Evolutionary conservation across 2,329 filamentous ascomycete species (phyloP), one percentile per base, ranked within the genome.

Genomic region (Laburnicola sp.): DNA sequence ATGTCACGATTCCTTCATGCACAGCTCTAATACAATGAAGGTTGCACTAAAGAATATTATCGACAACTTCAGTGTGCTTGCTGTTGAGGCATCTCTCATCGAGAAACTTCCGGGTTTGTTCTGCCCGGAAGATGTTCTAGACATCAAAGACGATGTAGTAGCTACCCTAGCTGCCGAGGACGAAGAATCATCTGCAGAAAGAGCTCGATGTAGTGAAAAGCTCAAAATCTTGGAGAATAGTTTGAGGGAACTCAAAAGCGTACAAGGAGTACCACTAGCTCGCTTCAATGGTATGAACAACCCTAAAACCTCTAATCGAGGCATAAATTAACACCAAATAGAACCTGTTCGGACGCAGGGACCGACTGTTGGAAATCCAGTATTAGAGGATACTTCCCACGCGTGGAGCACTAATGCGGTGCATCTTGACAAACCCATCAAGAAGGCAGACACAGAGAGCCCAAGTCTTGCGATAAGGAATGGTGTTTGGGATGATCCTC

Each of bases 11-110:
- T 9, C 22, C 8, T 11, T 38, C 3, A 30, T 2, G 31, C 3
- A 21, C 5, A 22, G 26, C 27, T 30, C 38, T 51, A 39, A 7
- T 6, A 26, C 40, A 34, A 11, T 37, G 16, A 16, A 76, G 74
- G 74, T 77, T 40, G 74, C 75, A 2, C 45, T 73, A 27, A 75
- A 75, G 56, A 70, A 55, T 2, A 61, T 76, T 36, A 61, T 78
- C 35, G 74, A 78, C 53, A 68, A 76, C 51, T 60, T 77, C 52
- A 65, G 65, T 26, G 66, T 68, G 5, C 62, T 74, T 16, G 74
- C 69, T 0, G 58, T 77, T 21, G 75, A 77, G 59, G 46, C 57
- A 4, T 64, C 64, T 23, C 59, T 75, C 3, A 56, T 74, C 6
- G 40, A 60, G 11, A 51, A 61, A 5, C 60, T 75, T 3, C 49